A percentile compares a stretch with the other conserved stretches of the same genome.
phyloP scores from a whole-genome alignment of 495 filamentous ascomycete genomes.

The Aspergillus funiculosus region DNA sequence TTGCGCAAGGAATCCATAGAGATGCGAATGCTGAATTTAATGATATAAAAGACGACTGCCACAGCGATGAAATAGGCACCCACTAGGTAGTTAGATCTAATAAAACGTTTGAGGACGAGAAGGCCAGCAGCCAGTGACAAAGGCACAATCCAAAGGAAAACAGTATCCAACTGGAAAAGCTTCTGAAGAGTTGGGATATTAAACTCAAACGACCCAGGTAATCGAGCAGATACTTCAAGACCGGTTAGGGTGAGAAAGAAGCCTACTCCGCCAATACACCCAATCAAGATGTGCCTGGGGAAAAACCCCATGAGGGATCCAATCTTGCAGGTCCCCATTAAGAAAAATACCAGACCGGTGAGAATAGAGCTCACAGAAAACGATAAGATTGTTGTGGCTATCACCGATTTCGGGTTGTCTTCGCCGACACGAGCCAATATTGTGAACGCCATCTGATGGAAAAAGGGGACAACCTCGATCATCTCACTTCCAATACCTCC shows the following conservation, averaged over 20 bases:
- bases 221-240: slow-evolving; percentile 86
- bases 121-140: slow-evolving; percentile 71
- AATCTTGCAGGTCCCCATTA: slow-evolving; percentile 77
- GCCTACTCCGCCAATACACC: slow-evolving; percentile 96
- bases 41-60: slow-evolving; percentile 75
- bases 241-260: slow-evolving; percentile 90
- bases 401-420: slow-evolving; percentile 73
- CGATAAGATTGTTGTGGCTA: slow-evolving; percentile 86
- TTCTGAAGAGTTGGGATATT: slow-evolving; percentile 65
- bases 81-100: slow-evolving; percentile 74
- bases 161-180: slow-evolving; percentile 62
- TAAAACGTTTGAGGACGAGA: slow-evolving; percentile 63
- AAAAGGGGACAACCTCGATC: slow-evolving; percentile 97
- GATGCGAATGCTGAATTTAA: slow-evolving; percentile 58
- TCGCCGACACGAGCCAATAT: slow-evolving; percentile 74
- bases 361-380: slow-evolving; percentile 88
- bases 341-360: slow-evolving; percentile 84
- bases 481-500: slow-evolving; percentile 95
- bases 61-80: slow-evolving; percentile 83
- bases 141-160: slow-evolving; percentile 79
- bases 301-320: slow-evolving; percentile 95
- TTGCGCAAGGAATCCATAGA: slow-evolving; percentile 57
- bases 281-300: slow-evolving; percentile 89
- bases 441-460: slow-evolving; percentile 92
- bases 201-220: slow-evolving; percentile 79